Evolutionary conservation across 371 early-diverging fungal genomes (phyloP).

Genomic region (Apophysomyces sp.): DNA sequence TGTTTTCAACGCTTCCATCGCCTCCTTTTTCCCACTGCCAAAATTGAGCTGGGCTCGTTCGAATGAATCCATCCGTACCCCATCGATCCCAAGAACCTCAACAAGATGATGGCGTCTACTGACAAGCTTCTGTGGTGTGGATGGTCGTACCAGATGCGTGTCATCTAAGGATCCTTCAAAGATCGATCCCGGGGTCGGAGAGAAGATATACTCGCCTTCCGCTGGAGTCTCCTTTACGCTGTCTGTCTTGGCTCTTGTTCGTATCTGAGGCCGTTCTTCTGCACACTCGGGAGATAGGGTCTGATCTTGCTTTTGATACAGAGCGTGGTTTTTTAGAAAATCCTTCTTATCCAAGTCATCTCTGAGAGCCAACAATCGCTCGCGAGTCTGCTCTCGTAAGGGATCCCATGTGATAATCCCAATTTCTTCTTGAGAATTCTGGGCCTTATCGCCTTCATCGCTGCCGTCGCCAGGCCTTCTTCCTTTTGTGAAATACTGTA

Average conservation of each 20-base stretch:
- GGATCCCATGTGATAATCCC: constrained; percentile 37
- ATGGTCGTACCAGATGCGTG: constrained; percentile 9
- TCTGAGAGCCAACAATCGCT: constrained; percentile 19
- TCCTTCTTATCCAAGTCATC: constrained; percentile 23
- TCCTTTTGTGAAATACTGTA: constrained; percentile 17
- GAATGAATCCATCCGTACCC: constrained; percentile 25
- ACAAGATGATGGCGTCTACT: constrained; percentile 32
- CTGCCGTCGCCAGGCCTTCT: constrained; percentile 6
- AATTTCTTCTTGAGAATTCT: not conserved
- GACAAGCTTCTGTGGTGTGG: constrained; percentile 4
- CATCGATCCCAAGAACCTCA: constrained; percentile 46
- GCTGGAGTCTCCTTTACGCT: not conserved
- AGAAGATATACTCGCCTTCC: not conserved
- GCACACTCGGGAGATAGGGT: too few relatives aligned
- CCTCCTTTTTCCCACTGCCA: not conserved
- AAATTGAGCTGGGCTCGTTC: constrained; percentile 17
- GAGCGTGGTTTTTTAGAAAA: not conserved
- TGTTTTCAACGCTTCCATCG: not conserved
- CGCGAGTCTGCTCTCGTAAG: constrained; percentile 23
- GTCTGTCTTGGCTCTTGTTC: not conserved
- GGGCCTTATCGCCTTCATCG: not conserved
- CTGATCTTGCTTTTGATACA: not conserved
- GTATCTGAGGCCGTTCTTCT: not conserved
- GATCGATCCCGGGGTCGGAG: not conserved
- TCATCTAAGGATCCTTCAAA: constrained; percentile 5